Evolutionary conservation across 352 stramenopile genomes (phyloP).

Genomic region (Globisporangium viniferum): DNA sequence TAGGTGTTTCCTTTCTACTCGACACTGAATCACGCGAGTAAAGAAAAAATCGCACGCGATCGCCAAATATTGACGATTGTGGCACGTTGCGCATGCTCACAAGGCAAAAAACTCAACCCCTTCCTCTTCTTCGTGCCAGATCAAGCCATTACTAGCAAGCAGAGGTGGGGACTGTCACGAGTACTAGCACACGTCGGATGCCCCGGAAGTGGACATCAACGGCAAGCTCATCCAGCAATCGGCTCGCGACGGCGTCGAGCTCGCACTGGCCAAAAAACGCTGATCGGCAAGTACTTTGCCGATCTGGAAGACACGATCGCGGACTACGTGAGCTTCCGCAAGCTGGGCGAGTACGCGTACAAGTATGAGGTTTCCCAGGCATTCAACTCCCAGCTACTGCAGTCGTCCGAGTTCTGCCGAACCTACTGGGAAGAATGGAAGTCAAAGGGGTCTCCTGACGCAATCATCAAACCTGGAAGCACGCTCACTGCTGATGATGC

Average conservation of each 20-base stretch:
- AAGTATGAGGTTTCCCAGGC: slow-evolving; percentile 15
- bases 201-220: not conserved
- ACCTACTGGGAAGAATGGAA: slow-evolving; percentile 4
- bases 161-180: too few relatives aligned
- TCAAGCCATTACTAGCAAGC: too few relatives aligned
- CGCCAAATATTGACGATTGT: too few relatives aligned
- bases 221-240: slow-evolving; percentile 4
- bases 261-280: not conserved
- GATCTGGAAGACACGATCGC: slow-evolving; percentile 6
- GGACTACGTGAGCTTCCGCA: slow-evolving; percentile 7
- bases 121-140: too few relatives aligned
- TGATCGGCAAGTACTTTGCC: slow-evolving; percentile 18
- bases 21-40: too few relatives aligned
- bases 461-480: not conserved
- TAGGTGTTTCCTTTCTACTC: too few relatives aligned
- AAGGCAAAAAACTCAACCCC: too few relatives aligned
- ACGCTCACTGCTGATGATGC: not conserved
- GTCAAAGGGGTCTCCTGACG: not conserved
- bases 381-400: slow-evolving; percentile 16
- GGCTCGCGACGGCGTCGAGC: slow-evolving; percentile 4
- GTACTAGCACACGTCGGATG: not conserved
- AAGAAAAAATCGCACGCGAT: too few relatives aligned
- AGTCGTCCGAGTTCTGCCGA: not conserved
- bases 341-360: slow-evolving; percentile 15
- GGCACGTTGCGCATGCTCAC: too few relatives aligned